A percentile compares a stretch with the other conserved stretches of the same genome.
Conservation (phyloP, 108 stramenopile species). For the Fragilariopsis cylindrus region DNA sequence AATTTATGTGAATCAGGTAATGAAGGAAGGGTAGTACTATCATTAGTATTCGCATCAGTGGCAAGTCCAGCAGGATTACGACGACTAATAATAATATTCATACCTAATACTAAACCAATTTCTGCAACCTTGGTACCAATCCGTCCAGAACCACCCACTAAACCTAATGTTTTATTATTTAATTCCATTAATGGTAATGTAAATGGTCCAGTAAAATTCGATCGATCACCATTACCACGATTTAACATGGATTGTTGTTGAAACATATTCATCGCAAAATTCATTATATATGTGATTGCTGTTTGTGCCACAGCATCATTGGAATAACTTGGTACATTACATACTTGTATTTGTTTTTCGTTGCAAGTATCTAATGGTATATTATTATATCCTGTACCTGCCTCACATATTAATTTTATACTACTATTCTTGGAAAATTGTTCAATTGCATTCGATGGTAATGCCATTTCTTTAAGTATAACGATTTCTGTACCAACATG, state of each 20-base stretch:
- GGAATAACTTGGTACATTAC: slow-evolving; percentile 81
- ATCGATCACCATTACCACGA: slow-evolving; percentile 47
- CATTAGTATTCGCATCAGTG: no score
- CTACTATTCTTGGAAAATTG: slow-evolving; percentile 49
- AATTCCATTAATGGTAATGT: slow-evolving; percentile 79
- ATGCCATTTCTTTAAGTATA: slow-evolving; percentile 84
- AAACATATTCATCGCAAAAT: slow-evolving; percentile 77
- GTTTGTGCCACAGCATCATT: slow-evolving; percentile 89
- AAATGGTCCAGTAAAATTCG: slow-evolving; percentile 74
- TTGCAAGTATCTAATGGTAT: slow-evolving; percentile 57
- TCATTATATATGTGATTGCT: slow-evolving; percentile 87
- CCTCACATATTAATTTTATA: slow-evolving; percentile 81
- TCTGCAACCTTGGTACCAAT: slow-evolving; percentile 87
- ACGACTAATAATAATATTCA: slow-evolving; percentile 75
- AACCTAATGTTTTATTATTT: slow-evolving; percentile 71
- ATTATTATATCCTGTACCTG: slow-evolving; percentile 92
- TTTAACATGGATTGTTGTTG: slow-evolving; percentile 71
- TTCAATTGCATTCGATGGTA: slow-evolving; percentile 48
- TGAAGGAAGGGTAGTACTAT: not conserved
- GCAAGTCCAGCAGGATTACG: slow-evolving; percentile 30
- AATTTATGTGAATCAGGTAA: slow-evolving; percentile 61
- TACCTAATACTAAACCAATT: slow-evolving; percentile 83
- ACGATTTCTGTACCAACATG: slow-evolving; percentile 65
- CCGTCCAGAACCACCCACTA: slow-evolving; percentile 87
- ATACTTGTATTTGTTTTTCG: slow-evolving; percentile 52